Evolutionary conservation across 1,284 basidiomycete genomes (phyloP), one percentile per base, ranked within the genome.

Genomic region (Papiliotrema laurentii): DNA sequence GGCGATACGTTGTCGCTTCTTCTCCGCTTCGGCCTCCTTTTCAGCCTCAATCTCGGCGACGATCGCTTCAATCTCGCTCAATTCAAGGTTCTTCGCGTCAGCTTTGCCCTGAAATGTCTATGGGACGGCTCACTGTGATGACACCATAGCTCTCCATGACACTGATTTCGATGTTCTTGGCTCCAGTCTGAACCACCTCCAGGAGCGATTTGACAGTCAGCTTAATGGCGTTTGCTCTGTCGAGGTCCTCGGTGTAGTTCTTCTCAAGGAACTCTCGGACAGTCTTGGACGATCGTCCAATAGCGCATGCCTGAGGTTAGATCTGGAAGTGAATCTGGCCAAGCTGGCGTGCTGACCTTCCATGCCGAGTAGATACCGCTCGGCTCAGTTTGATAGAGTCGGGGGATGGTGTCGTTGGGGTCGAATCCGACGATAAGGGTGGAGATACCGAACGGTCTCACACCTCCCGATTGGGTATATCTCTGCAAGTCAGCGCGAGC

Each of bases 401-500:
- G 84, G 36, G 96, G 96, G 55, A 79, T 81, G 30, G 79, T 81
- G 67, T 97, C 93, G 71, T 96, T 80, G 24, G 92, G 92, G 71
- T 99, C 94, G 67, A 98, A 99, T 37, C 96, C 96, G 57, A 97
- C 85, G 58, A 99, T 89, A 43, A 99, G 81, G 9, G 92, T 97
- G 21, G 94, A 93, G 63, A 98, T 93, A 63, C 96, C 96, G 69
- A 98, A 99, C 28, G 96, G 96, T 53, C 96, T 83, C 37, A 97
- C 92, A 79, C 96, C 96, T 59, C 96, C 96, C 10, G 94, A 97
- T 79, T 99, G 96, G 18, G 96, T 98, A 77, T 99, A 99, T 73
- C 83, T 82, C 88, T 93, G 56, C 30, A 25, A 35, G 44, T 35
- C 41, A 45, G 27, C 35, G 9, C n/a, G 24, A 31, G 35, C 34